Conservation (phyloP, 768 basidiomycete species). For the Tricholoma matsutake region DNA sequence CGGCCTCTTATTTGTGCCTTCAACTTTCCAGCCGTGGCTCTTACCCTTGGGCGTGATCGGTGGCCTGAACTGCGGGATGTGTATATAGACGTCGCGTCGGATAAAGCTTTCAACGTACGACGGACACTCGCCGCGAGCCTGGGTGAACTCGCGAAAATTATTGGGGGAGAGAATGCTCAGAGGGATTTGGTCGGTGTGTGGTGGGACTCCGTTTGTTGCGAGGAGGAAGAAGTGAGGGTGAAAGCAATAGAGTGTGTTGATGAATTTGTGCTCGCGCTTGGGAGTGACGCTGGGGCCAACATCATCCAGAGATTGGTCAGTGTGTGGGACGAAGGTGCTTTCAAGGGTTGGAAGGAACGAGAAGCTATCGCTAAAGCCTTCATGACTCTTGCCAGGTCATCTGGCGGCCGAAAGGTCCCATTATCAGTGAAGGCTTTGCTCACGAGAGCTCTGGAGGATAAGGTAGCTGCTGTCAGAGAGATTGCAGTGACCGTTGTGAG, state of each 20-base stretch:
- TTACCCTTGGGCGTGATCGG: conserved; percentile 71
- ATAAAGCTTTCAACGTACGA: conserved; percentile 60
- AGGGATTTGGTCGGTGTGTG: conserved; percentile 72
- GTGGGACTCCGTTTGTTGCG: conserved; percentile 52
- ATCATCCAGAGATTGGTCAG: conserved; percentile 46
- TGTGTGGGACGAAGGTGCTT: conserved; percentile 54
- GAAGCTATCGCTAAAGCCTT: conserved; percentile 64
- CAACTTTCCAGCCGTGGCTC: conserved; percentile 87
- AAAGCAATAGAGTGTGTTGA: conserved; percentile 69
- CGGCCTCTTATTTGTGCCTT: conserved; percentile 81
- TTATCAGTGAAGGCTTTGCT: conserved; percentile 54
- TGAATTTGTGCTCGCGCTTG: conserved; percentile 53
- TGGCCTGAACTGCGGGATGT: conserved; percentile 72
- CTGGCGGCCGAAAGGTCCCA: conserved; percentile 39
- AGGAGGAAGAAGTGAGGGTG: conserved; percentile 69
- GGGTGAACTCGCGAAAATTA: conserved; percentile 84
- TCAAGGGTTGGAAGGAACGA: conserved; percentile 77
- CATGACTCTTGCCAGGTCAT: conserved; percentile 39
- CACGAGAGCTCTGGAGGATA: conserved; percentile 64
- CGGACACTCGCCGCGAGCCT: conserved; percentile 83
- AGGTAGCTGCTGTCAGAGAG: conserved; percentile 83
- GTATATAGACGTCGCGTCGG: conserved; percentile 65
- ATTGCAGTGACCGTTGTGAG: conserved; percentile 66
- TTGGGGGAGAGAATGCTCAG: conserved; percentile 66
- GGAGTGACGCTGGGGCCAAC: conserved; percentile 39